A percentile compares a stretch with the other conserved stretches of the same genome.
Conservation (phyloP, 805 yeast species). For the Candida pseudoglaebosa region DNA sequence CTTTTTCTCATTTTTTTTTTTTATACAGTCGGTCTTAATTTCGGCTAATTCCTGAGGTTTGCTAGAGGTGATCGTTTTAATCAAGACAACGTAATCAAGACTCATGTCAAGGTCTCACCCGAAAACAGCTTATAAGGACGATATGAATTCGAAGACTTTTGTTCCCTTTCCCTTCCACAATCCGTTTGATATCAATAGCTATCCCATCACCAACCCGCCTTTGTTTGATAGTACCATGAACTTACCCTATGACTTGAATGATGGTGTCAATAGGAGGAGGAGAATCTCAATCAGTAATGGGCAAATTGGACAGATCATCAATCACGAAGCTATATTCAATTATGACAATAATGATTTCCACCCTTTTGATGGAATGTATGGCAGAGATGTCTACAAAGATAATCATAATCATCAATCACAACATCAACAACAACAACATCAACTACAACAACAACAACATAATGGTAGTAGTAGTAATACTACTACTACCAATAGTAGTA, state of each 20-base stretch:
- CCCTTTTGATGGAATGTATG: neutral
- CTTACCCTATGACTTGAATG: conserved; percentile 27
- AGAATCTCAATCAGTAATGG: conserved; percentile 82
- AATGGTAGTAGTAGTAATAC: conserved; percentile 2
- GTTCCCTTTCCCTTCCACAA: conserved; percentile 23
- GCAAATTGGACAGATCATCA: conserved; percentile 72
- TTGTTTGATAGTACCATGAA: conserved; percentile 41
- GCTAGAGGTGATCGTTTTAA: no score
- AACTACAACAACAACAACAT: neutral
- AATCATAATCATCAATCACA: neutral
- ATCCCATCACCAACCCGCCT: conserved; percentile 47
- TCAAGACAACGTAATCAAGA: no score
- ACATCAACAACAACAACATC: conserved; percentile 4
- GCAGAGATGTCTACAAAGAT: neutral
- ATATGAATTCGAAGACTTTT: conserved; percentile 1
- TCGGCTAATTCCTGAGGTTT: no score
- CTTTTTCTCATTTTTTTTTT: no score
- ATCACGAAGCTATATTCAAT: conserved; percentile 37
- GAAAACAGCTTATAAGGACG: no score
- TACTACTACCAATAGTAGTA: neutral
- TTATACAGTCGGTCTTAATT: no score
- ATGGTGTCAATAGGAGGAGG: conserved; percentile 44
- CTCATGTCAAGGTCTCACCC: no score
- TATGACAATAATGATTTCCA: conserved; percentile 15
- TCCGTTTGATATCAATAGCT: conserved; percentile 36